Conservation (phyloP, 139 green algal genomes). For the Nannochloris sp. region DNA sequence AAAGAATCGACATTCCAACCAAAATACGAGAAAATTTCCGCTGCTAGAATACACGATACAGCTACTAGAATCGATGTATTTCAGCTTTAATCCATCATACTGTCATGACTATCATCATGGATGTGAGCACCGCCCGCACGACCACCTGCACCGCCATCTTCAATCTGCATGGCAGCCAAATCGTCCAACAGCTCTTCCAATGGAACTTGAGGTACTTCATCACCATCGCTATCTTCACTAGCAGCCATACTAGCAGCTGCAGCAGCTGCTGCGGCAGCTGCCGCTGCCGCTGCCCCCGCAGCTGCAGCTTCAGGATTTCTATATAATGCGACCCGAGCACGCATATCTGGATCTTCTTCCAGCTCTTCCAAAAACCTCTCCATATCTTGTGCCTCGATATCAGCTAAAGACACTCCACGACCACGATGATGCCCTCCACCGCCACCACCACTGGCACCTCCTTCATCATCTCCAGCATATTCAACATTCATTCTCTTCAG, state of each 20-base stretch:
- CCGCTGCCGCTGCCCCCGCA: neutral
- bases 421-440: neutral
- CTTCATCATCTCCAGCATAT: conserved; percentile 14
- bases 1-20: too few species aligned
- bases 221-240: conserved; percentile 25
- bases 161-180: conserved; percentile 56
- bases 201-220: conserved; percentile 62
- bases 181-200: conserved; percentile 93
- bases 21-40: too few species aligned
- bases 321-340: conserved; percentile 46
- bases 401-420: conserved; percentile 34
- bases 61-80: too few species aligned
- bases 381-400: conserved; percentile 46
- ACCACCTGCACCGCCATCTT: conserved; percentile 21
- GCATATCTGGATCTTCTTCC: conserved; percentile 75
- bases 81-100: too few species aligned
- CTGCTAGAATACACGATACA: too few species aligned
- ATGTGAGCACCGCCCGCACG: too few species aligned
- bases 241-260: conserved; percentile 32
- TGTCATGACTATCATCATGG: too few species aligned
- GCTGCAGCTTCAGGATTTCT: conserved; percentile 23
- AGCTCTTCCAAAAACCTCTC: conserved; percentile 85
- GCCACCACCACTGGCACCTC: neutral
- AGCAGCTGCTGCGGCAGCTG: neutral
- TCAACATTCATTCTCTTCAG: conserved; percentile 74